Base-by-base conservation (phyloP, 1,284 basidiomycete genomes). In the Heterobasidion annosum region DNA sequence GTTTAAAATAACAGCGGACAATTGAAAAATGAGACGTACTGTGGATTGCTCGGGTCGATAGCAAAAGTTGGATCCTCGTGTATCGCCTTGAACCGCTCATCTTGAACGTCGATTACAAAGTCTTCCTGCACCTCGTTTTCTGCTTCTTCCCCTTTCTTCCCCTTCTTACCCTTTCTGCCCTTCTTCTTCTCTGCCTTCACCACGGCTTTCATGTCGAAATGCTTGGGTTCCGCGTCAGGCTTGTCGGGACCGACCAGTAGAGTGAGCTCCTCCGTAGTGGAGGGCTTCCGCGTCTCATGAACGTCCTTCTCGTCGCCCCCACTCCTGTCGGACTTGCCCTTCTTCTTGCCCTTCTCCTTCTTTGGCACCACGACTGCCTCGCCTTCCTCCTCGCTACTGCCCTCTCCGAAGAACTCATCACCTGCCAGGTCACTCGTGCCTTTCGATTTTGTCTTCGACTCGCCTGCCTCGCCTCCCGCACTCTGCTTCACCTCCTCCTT, bases 41-140 rank as follows among this genome's bases (percentile, higher is more conserved):
- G 89, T 66, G 96, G 93, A 72, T 98, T 92, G 50, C 85, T 92
- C 18, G 97, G 96, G 68, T 99, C 97, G 62, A 99, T 93, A 0
- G 96, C 95, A 64, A 92, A 99, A 47, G 85, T 81, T 63, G 93
- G 85, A 65, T 99, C 91, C 60, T 98, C 91, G 66, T 94, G 88
- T 49, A 98, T 65, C 9, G 81, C 87, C 61, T 82, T 81, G 77
- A 99, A 99, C 33, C 97, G 85, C 4, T 88, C 81, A 65, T 99
- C 97, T 62, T 83, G 81, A 55, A 93, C 83, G 65, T 99, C 78
- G 62, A 99, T 84, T 50, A 77, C 70, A 71, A 98, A 98, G 56
- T 90, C 83, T 54, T 85, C 79, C 67, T 88, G 88, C 15, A 78
- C 66, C 59, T 88, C 86, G 50, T 78, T 71, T 13, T 78, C 81